These are phyloP conservation scores for Arabidopsis hybrid DNA, from an alignment of 441 rosid species.

Conservation along the genomic window DNA sequence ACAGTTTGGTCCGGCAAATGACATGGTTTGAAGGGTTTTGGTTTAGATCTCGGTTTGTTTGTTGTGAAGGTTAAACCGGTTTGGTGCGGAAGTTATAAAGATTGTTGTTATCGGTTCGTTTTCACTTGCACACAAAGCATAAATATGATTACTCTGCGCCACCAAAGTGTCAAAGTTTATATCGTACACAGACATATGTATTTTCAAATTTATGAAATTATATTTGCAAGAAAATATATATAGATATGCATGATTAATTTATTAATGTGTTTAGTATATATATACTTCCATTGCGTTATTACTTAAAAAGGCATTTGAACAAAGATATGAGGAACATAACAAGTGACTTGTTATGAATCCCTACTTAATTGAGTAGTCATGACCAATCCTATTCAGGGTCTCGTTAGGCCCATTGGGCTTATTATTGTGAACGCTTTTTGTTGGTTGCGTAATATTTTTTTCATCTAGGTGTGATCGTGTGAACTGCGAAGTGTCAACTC, in stretches of 20 bases:
- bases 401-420: not conserved
- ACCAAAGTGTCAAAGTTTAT: conserved; percentile 10
- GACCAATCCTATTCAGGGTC: too few species aligned
- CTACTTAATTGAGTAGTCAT: too few species aligned
- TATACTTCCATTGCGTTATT: too few species aligned
- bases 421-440: not conserved
- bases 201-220: too few species aligned
- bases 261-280: too few species aligned
- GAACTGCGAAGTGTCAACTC: not conserved
- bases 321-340: too few species aligned
- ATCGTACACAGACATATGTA: not conserved
- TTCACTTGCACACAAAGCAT: conserved; percentile 37
- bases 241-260: too few species aligned
- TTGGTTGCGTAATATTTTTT: too few species aligned
- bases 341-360: too few species aligned
- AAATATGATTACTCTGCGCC: conserved; percentile 19
- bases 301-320: too few species aligned
- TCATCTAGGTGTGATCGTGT: too few species aligned
- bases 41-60: conserved; percentile 6
- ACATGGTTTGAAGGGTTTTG: not conserved
- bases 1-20: conserved; percentile 16
- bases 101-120: conserved; percentile 32
- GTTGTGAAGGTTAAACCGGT: conserved; percentile 23
- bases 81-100: conserved; percentile 9
- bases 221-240: too few species aligned